Percentiles rank a stretch among this genome's conserved stretches.
These are phyloP conservation scores for Gigaspora rosea DNA, from an alignment of 192 early-diverging fungal species.

Conservation along the genomic window DNA sequence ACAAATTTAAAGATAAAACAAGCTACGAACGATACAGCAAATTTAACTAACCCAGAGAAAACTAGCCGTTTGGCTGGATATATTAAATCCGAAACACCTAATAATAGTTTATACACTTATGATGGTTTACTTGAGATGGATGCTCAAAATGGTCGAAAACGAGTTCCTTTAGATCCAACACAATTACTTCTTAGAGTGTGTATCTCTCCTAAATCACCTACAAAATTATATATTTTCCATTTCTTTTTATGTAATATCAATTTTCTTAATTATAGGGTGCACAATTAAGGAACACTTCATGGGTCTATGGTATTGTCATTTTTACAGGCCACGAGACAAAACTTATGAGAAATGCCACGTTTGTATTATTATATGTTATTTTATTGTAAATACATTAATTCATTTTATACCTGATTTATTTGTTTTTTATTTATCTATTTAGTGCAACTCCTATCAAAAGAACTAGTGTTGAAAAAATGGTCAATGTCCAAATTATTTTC, in stretches of 20 bases:
- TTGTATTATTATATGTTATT: neutral
- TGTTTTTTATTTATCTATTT: neutral
- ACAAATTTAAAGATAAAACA: conserved; percentile 98
- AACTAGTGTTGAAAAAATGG: conserved; percentile 86
- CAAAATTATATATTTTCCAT: neutral
- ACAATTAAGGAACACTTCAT: conserved; percentile 89
- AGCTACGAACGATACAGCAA: conserved; percentile 81
- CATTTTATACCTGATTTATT: neutral
- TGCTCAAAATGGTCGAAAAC: conserved; percentile 53
- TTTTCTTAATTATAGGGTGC: conserved; percentile 63
- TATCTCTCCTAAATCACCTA: neutral
- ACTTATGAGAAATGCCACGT: conserved; percentile 91
- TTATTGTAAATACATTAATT: neutral
- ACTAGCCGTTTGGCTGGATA: conserved; percentile 50
- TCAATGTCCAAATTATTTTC: conserved; percentile 93
- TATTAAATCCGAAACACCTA: conserved; percentile 91
- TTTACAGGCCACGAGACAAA: conserved; percentile 99
- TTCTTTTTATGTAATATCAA: neutral
- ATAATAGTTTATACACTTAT: conserved; percentile 96
- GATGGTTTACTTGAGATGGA: conserved; percentile 76
- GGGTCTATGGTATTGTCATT: conserved; percentile 91
- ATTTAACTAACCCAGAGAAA: conserved; percentile 69
- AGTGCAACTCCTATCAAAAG: conserved; percentile 89
- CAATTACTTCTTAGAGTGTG: conserved; percentile 83
- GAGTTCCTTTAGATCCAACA: conserved; percentile 84